Conservation (phyloP, 192 early-diverging fungal species). For the Diversispora epigaea region DNA sequence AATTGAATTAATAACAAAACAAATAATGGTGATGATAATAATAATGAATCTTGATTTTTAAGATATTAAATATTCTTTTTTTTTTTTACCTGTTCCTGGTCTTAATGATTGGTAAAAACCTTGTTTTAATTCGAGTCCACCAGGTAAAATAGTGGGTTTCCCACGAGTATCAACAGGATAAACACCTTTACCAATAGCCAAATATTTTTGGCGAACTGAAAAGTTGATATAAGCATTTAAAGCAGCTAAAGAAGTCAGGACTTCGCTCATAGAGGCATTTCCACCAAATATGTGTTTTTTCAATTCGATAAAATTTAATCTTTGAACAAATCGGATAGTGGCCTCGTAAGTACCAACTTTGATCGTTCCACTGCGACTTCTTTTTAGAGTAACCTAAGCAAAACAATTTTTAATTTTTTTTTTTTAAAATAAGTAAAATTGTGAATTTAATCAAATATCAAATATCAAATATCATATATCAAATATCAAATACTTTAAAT, state of each 20-base stretch:
- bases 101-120: slow-evolving; percentile 22
- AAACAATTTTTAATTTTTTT: not conserved
- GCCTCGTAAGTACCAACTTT: not conserved
- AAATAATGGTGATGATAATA: not conserved
- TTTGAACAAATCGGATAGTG: not conserved
- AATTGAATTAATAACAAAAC: not conserved
- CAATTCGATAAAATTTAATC: not conserved
- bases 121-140: slow-evolving; percentile 12
- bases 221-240: slow-evolving; percentile 15
- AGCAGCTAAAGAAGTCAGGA: not conserved
- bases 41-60: not conserved
- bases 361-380: not conserved
- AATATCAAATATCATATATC: not conserved
- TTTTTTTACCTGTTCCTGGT: not conserved
- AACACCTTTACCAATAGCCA: not conserved
- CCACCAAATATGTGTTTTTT: not conserved
- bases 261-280: not conserved
- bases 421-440: not conserved
- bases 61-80: not conserved
- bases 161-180: not conserved
- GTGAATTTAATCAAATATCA: not conserved
- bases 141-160: not conserved
- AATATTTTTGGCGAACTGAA: not conserved
- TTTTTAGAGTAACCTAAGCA: not conserved
- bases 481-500: not conserved